Evolutionary conservation across 305 asterid species (phyloP).

Genomic region (Euphrasia arctica): DNA sequence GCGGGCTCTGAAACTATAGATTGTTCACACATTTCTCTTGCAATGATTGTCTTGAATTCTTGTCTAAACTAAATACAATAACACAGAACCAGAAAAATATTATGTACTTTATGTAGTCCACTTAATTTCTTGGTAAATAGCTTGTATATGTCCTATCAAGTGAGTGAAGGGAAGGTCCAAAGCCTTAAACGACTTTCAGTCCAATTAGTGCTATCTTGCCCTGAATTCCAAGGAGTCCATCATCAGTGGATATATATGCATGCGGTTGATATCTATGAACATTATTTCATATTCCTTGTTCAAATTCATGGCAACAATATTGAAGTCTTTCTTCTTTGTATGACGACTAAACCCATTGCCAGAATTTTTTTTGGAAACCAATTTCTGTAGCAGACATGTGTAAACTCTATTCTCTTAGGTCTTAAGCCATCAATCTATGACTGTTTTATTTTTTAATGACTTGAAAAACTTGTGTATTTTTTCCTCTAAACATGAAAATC

Average conservation of each 20-base stretch:
- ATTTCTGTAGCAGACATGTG: neutral
- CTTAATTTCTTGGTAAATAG: neutral
- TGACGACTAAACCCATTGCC: neutral
- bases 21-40: neutral
- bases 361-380: neutral
- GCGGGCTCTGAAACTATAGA: neutral
- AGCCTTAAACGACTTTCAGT: neutral
- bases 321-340: neutral
- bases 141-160: neutral
- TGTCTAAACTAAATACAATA: neutral
- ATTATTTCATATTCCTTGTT: neutral
- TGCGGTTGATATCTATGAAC: slow-evolving; percentile 5
- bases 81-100: neutral
- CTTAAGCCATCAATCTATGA: neutral
- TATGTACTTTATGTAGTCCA: slow-evolving; percentile 1
- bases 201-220: neutral
- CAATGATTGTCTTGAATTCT: neutral
- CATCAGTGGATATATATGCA: neutral
- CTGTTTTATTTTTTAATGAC: slow-evolving; percentile 4
- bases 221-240: neutral
- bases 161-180: neutral
- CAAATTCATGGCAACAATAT: neutral
- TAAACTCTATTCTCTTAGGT: neutral
- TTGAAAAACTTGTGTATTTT: neutral
- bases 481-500: slow-evolving; percentile 9